A percentile compares a stretch with the other conserved stretches of the same genome.
These are phyloP conservation scores for Suillus placidus DNA, from an alignment of 768 basidiomycete genomes.

Conservation along the genomic window DNA sequence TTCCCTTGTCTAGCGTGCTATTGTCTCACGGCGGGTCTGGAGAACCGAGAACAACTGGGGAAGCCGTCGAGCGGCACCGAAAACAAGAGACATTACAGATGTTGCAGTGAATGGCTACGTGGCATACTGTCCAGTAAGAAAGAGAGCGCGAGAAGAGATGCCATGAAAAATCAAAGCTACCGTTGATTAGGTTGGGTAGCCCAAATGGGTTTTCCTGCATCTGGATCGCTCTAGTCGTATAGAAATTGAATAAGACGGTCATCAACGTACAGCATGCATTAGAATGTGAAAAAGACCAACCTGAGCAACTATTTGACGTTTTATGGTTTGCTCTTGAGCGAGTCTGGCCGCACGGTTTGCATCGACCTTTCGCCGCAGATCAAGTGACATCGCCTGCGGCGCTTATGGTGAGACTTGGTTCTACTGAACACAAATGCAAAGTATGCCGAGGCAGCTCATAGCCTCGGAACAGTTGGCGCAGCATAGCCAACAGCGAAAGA, in stretches of 20 bases:
- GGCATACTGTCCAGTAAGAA: background rate
- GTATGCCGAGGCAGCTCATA: background rate
- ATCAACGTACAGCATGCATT: background rate
- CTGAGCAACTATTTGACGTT: conserved; percentile 55
- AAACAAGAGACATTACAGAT: background rate
- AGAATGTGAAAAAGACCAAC: conserved; percentile 34
- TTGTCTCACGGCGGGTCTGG: background rate
- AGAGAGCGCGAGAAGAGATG: background rate
- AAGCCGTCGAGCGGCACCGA: background rate
- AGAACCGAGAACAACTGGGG: background rate
- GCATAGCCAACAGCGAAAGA: background rate
- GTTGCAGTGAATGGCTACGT: background rate
- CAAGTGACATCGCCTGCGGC: conserved; percentile 62
- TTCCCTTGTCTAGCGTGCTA: background rate
- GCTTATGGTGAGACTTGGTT: conserved; percentile 7
- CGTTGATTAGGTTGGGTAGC: conserved; percentile 27
- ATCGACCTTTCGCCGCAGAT: conserved; percentile 65
- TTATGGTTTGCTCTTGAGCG: conserved; percentile 55
- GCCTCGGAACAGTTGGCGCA: background rate
- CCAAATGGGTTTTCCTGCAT: conserved; percentile 38
- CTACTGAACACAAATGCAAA: background rate
- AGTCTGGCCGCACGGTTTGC: conserved; percentile 54
- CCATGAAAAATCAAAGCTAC: conserved; percentile 4
- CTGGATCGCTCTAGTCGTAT: conserved; percentile 25
- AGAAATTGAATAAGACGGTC: background rate